These are phyloP conservation scores for Yarrowia sp. DNA, from an alignment of 805 yeast species.

Conservation along the genomic window DNA sequence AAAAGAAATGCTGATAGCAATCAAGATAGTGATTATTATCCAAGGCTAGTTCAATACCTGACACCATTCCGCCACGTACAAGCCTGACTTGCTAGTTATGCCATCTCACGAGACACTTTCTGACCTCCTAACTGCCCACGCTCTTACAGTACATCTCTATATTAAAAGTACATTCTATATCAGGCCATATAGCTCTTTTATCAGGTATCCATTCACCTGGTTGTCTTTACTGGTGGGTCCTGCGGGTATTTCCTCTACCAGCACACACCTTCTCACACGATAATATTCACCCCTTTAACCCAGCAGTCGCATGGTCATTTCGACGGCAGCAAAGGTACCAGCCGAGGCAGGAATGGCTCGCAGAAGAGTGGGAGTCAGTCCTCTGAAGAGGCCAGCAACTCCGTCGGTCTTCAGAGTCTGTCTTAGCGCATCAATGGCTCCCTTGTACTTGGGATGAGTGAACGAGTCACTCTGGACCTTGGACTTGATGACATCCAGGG, in stretches of 20 bases:
- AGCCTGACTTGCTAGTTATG: too few species aligned
- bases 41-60: too few species aligned
- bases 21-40: too few species aligned
- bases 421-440: conserved; percentile 55
- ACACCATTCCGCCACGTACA: too few species aligned
- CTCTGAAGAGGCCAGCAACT: conserved; percentile 61
- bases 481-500: conserved; percentile 70
- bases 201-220: too few species aligned
- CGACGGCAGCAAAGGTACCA: conserved; percentile 80
- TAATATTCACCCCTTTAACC: conserved; percentile 41
- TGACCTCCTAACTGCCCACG: too few species aligned
- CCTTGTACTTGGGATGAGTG: conserved; percentile 50
- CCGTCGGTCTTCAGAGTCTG: conserved; percentile 58
- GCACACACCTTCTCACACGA: too few species aligned
- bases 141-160: background rate
- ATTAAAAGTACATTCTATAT: conserved; percentile 23
- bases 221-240: too few species aligned
- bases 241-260: too few species aligned
- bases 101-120: too few species aligned
- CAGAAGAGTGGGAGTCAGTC: conserved; percentile 60
- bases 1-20: too few species aligned
- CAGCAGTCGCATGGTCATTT: conserved; percentile 61
- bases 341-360: conserved; percentile 76
- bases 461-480: conserved; percentile 63
- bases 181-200: background rate